Percentiles rank a stretch among this genome's conserved stretches.
Conservation (phyloP, 805 yeast species). For the Schwanniomyces polymorphus region DNA sequence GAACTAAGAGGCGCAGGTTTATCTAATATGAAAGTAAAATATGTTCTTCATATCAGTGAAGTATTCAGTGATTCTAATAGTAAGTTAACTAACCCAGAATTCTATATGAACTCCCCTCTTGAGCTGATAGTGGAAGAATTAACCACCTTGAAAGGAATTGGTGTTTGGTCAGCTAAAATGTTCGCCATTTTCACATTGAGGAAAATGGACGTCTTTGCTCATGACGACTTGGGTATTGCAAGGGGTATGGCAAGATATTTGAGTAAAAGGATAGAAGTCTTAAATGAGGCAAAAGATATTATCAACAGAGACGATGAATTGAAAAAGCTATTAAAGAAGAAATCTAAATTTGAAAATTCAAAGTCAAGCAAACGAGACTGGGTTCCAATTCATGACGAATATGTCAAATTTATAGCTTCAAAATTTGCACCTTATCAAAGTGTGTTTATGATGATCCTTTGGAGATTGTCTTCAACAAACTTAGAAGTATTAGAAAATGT, state of each 20-base stretch:
- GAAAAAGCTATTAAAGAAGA: slow-evolving; percentile 28
- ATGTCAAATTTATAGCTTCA: slow-evolving; percentile 54
- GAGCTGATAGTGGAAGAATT: slow-evolving; percentile 51
- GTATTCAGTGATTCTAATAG: slow-evolving; percentile 46
- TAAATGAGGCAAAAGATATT: slow-evolving; percentile 40
- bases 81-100: slow-evolving; percentile 27
- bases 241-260: slow-evolving; percentile 74
- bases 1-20: slow-evolving; percentile 65
- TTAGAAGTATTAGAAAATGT: slow-evolving; percentile 43
- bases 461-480: slow-evolving; percentile 67
- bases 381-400: slow-evolving; percentile 63
- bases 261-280: slow-evolving; percentile 49
- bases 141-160: slow-evolving; percentile 65
- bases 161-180: slow-evolving; percentile 90
- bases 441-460: slow-evolving; percentile 66
- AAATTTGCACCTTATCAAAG: slow-evolving; percentile 66
- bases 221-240: slow-evolving; percentile 82
- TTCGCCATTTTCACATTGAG: slow-evolving; percentile 70
- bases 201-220: slow-evolving; percentile 69
- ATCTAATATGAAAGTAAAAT: slow-evolving; percentile 65
- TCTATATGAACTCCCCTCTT: slow-evolving; percentile 38
- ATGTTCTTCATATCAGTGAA: slow-evolving; percentile 54
- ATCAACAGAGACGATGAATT: slow-evolving; percentile 32
- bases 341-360: slow-evolving; percentile 35
- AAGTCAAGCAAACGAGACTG: slow-evolving; percentile 54